Conservation (phyloP, 306 rosid species). For the Sesbania bispinosa region DNA sequence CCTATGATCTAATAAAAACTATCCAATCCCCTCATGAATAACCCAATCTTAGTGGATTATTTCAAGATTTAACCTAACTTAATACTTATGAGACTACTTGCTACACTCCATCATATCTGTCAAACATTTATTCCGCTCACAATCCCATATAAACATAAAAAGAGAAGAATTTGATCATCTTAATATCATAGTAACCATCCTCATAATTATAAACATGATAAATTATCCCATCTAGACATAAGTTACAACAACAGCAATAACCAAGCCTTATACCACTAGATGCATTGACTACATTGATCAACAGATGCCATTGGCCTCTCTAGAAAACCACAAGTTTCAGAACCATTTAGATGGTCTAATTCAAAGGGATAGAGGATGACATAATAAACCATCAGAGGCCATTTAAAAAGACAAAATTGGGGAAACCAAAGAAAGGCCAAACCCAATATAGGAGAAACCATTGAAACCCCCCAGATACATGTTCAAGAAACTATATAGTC, state of each 20-base stretch:
- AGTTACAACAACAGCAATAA: not conserved
- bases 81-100: conserved; percentile 8
- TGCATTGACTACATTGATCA: not conserved
- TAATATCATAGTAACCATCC: not conserved
- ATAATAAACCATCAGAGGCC: not conserved
- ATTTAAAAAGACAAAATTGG: not conserved
- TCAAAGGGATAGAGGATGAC: not conserved
- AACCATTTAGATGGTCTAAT: not conserved
- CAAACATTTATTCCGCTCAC: not conserved
- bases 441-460: not conserved
- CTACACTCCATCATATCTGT: not conserved
- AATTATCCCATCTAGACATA: not conserved
- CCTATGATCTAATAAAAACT: not conserved
- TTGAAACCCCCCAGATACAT: not conserved
- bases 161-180: not conserved
- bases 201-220: not conserved
- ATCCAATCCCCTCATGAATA: not conserved
- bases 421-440: not conserved
- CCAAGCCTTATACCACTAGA: not conserved
- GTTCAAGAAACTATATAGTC: conserved; percentile 1
- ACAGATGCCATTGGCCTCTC: not conserved
- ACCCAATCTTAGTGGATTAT: not conserved
- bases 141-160: not conserved
- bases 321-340: not conserved
- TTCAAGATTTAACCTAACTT: not conserved